These are phyloP conservation scores for Debaryomyces tyrocola DNA, from an alignment of 805 yeast species.

Conservation along the genomic window DNA sequence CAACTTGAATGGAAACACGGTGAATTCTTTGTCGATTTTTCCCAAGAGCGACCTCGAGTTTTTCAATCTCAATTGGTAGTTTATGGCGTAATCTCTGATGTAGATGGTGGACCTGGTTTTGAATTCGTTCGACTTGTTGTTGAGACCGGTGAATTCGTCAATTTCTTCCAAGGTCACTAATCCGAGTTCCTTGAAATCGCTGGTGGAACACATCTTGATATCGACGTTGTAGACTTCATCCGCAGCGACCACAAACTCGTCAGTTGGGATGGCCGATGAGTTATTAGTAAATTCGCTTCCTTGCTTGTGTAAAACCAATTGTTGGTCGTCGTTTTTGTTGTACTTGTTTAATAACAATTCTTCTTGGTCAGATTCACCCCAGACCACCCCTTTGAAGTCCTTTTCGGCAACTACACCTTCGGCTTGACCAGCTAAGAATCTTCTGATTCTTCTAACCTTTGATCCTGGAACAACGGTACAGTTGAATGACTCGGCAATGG, in stretches of 20 bases:
- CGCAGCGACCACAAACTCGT: constrained; percentile 67
- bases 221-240: constrained; percentile 91
- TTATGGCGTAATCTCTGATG: constrained; percentile 84
- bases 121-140: constrained; percentile 51
- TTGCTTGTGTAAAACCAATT: background rate
- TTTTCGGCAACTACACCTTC: constrained; percentile 89
- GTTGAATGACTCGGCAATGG: constrained; percentile 80
- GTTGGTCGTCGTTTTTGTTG: constrained; percentile 15
- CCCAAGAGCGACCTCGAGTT: constrained; percentile 70
- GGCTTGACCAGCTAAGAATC: constrained; percentile 95
- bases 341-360: constrained; percentile 48
- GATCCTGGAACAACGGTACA: constrained; percentile 92
- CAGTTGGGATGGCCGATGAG: constrained; percentile 64
- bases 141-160: constrained; percentile 63
- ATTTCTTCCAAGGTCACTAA: constrained; percentile 65
- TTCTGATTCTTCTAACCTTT: constrained; percentile 84
- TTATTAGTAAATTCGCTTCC: constrained; percentile 16
- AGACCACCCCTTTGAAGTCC: constrained; percentile 88
- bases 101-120: constrained; percentile 68
- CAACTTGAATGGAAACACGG: constrained; percentile 91
- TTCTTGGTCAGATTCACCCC: constrained; percentile 85
- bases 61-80: constrained; percentile 72
- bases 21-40: constrained; percentile 66
- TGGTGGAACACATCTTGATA: constrained; percentile 71
- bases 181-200: constrained; percentile 57